These are phyloP conservation scores for Tilletia walkeri DNA, from an alignment of 1,284 basidiomycete species.

Conservation along the genomic window DNA sequence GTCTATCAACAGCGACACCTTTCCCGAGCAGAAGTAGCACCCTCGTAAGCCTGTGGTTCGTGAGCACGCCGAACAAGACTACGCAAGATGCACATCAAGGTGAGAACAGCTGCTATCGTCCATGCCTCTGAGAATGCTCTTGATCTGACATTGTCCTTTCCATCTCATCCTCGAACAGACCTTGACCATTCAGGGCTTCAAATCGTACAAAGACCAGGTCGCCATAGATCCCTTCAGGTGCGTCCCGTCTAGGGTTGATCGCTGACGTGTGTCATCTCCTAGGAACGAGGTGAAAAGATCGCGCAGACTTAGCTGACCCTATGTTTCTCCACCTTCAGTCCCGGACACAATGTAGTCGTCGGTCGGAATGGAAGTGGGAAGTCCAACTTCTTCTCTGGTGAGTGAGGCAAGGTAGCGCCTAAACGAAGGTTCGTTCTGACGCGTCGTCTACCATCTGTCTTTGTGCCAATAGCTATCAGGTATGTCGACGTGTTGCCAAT, in stretches of 20 bases:
- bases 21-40: too few species aligned
- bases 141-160: background rate
- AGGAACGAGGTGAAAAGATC: background rate
- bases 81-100: conserved; percentile 31
- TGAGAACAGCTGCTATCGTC: conserved; percentile 13
- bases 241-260: conserved; percentile 15
- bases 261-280: background rate
- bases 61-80: background rate
- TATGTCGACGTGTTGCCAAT: conserved; percentile 56
- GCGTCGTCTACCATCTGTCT: background rate
- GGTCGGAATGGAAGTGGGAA: conserved; percentile 57
- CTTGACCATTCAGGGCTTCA: conserved; percentile 70
- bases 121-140: conserved; percentile 23
- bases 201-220: conserved; percentile 74
- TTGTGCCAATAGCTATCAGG: conserved; percentile 1
- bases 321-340: conserved; percentile 23
- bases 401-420: background rate
- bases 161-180: conserved; percentile 23
- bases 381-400: conserved; percentile 55
- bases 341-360: conserved; percentile 55
- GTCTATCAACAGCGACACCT: too few species aligned
- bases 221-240: conserved; percentile 63
- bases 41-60: too few species aligned
- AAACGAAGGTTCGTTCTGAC: too few species aligned
- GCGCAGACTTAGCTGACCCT: too few species aligned